A percentile compares a stretch with the other conserved stretches of the same genome.
These are phyloP conservation scores for Epichloe coenophiala DNA, from an alignment of 2,329 filamentous ascomycete genomes.

Conservation along the genomic window DNA sequence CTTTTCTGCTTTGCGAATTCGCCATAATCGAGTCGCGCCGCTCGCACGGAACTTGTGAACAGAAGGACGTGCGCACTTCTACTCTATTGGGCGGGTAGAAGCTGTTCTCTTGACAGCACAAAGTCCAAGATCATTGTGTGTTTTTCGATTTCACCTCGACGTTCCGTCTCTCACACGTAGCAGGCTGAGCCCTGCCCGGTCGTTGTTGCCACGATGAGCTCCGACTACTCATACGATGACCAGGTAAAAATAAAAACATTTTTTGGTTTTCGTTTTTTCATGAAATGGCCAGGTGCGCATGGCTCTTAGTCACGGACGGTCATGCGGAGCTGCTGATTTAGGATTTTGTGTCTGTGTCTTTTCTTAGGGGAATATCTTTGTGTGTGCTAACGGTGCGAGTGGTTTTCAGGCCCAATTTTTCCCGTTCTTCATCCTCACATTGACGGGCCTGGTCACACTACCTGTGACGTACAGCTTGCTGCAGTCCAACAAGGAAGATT, in stretches of 20 bases:
- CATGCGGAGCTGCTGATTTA: not conserved
- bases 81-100: not conserved
- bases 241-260: slow-evolving; percentile 40
- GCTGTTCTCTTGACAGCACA: not conserved
- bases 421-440: slow-evolving; percentile 93
- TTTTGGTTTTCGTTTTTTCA: not conserved
- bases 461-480: slow-evolving; percentile 83
- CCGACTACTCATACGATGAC: slow-evolving; percentile 97
- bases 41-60: not conserved
- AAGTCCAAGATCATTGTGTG: slow-evolving; percentile 1
- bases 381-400: slow-evolving; percentile 2
- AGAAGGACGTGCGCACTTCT: not conserved
- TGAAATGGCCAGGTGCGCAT: not conserved
- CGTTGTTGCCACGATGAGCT: slow-evolving; percentile 52
- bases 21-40: not conserved
- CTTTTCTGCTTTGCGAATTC: not conserved
- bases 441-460: slow-evolving; percentile 75
- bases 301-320: not conserved
- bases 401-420: slow-evolving; percentile 74
- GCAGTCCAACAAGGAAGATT: slow-evolving; percentile 61
- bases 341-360: not conserved
- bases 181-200: slow-evolving; percentile 22
- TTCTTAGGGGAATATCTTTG: not conserved
- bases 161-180: slow-evolving; percentile 9
- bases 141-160: not conserved